phyloP scores from a whole-genome alignment of 208 protist genomes.

The Leishmania martiniquensis region DNA sequence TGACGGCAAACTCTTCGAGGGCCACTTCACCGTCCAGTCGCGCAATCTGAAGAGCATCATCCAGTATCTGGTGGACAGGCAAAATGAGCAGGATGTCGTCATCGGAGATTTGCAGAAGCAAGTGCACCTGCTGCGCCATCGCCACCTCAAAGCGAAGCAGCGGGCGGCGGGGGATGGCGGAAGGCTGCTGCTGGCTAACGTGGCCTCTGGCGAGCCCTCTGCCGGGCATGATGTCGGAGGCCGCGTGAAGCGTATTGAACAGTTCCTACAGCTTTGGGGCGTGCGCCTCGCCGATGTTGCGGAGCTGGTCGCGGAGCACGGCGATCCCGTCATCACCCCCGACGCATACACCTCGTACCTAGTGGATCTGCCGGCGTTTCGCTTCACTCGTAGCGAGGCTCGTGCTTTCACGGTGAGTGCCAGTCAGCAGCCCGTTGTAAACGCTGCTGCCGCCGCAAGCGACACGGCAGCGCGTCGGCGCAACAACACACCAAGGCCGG shows the following conservation, averaged over 20 bases:
- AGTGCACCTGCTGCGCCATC: constrained; percentile 53
- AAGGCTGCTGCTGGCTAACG: constrained; percentile 3
- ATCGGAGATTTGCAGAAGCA: constrained; percentile 86
- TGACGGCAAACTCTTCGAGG: constrained; percentile 91
- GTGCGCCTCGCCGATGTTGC: constrained; percentile 62
- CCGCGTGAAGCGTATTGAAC: constrained; percentile 64
- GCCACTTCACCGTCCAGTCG: constrained; percentile 87
- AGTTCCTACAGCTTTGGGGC: constrained; percentile 79
- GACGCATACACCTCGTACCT: constrained; percentile 79
- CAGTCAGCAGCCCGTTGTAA: constrained; percentile 11
- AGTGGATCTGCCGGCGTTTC: constrained; percentile 74
- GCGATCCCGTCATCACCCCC: constrained; percentile 78
- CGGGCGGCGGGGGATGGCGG: constrained; percentile 21
- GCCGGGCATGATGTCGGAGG: constrained; percentile 37
- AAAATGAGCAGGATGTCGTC: constrained; percentile 77
- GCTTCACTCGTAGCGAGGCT: constrained; percentile 60
- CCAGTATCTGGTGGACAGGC: constrained; percentile 72
- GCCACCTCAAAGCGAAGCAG: constrained; percentile 32
- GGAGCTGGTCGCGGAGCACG: constrained; percentile 66
- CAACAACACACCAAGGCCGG: constrained; percentile 12
- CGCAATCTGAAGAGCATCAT: constrained; percentile 82
- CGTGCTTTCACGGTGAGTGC: constrained; percentile 31
- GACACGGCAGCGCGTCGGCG: constrained; percentile 25
- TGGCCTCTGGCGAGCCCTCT: not conserved
- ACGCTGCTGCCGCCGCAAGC: constrained; percentile 15